Conservation (phyloP, 2,329 filamentous ascomycete genomes). For the Penicillium freii region DNA sequence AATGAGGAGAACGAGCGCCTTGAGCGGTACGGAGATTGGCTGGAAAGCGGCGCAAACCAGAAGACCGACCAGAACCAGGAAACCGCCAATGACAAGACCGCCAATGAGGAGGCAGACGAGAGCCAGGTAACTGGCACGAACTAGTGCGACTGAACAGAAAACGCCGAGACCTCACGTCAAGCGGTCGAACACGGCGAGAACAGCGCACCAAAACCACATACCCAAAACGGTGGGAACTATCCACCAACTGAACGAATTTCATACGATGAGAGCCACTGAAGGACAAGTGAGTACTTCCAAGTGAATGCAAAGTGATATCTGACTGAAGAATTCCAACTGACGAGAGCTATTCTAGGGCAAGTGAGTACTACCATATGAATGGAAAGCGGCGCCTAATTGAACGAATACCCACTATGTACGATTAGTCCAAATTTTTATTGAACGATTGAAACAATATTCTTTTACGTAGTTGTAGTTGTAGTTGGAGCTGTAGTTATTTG, state of each 20-base stretch:
- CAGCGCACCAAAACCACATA: neutral
- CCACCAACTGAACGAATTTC: neutral
- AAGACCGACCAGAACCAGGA: neutral
- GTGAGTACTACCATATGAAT: neutral
- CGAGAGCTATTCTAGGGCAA: neutral
- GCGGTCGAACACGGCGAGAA: neutral
- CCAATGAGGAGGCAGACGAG: neutral
- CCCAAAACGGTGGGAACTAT: neutral
- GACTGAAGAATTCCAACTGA: neutral
- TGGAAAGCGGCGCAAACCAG: slow-evolving; percentile 34
- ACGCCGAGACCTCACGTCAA: neutral
- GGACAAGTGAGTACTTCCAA: neutral
- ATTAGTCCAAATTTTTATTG: neutral
- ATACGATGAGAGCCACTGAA: neutral
- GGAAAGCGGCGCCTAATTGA: neutral
- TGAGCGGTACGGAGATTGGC: slow-evolving; percentile 51
- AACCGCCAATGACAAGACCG: neutral
- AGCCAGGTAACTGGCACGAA: neutral
- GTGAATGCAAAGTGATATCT: neutral
- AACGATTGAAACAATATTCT: neutral
- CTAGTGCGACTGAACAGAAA: neutral
- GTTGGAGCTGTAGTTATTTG: neutral
- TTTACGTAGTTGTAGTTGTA: neutral
- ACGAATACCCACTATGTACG: slow-evolving; percentile 1
- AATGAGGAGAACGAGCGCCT: slow-evolving; percentile 48